Evolutionary conservation across 352 stramenopile genomes (phyloP), one percentile per base, ranked within the genome.

Genomic region (Phytophthora fragariae): DNA sequence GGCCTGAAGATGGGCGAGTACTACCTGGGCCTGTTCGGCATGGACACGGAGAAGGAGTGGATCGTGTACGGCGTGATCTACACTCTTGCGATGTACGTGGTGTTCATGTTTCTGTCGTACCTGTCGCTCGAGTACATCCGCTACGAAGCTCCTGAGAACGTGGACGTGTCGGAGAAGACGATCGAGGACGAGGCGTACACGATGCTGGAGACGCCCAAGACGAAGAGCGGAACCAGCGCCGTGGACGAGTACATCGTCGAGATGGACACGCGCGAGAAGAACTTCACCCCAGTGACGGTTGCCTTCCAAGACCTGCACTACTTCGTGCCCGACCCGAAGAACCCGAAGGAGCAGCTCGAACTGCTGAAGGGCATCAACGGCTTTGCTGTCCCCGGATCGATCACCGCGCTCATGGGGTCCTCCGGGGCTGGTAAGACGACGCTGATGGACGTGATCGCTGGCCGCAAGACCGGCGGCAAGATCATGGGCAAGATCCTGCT

Each of bases 11-110:
- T 84, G 37, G 77, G 77, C 11, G 50, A 86, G 66, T 77, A 80
- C 50, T 79, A 72, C 49, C 69, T 90, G 17, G 44, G 46, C 11
- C 41, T 73, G 5, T 90, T 90, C 47, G 80, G 70, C 60, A 69
- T 92, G n/a, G 57, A 72, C 4, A 77, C 73, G 39, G 72, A 86
- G 37, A 76, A 61, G 29, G 54, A 64, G n/a, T 93, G 78, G 75
- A 65, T 86, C 62, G 76, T 71, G 56, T 70, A 71, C 21, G 73
- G 70, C 19, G 63, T 88, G 62, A 64, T 81, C 52, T 68, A 89
- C 61, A 75, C 84, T 29, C 33, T 58, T 7, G 73, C 17, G 9
- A 67, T 74, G 33, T 89, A 82, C 68, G 12, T 87, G 19, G 19
- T 81, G 17, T 74, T 88, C 49, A 70, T 74, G 61, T 33, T 73